Percentiles rank a stretch among this genome's conserved stretches.
These are phyloP conservation scores for Rubus idaeus DNA, from an alignment of 306 rosid genomes.

Conservation along the genomic window DNA sequence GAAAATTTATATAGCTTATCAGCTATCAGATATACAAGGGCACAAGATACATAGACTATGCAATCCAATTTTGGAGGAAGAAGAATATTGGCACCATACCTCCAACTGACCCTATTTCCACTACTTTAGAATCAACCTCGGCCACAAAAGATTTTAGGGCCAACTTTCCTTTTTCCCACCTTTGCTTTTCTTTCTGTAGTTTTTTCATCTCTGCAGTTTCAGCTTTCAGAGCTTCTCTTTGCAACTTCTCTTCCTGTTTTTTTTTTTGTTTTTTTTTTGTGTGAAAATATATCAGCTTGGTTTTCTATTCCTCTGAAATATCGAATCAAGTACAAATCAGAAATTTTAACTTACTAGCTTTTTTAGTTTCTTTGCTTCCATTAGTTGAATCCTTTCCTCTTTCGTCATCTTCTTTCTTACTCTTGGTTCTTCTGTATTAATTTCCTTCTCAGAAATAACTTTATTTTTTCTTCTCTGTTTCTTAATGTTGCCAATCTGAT, in stretches of 20 bases:
- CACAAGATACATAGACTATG: neutral
- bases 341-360: conserved; percentile 55
- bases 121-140: conserved; percentile 78
- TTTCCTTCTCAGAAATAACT: conserved; percentile 33
- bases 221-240: conserved; percentile 79
- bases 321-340: conserved; percentile 11
- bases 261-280: neutral
- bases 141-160: conserved; percentile 80
- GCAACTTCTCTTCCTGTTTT: conserved; percentile 75
- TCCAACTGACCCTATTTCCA: conserved; percentile 85
- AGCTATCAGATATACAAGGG: neutral
- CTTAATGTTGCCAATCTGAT: conserved; percentile 38
- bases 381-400: conserved; percentile 66
- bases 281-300: neutral
- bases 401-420: conserved; percentile 58
- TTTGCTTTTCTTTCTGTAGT: conserved; percentile 74
- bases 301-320: neutral
- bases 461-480: conserved; percentile 35
- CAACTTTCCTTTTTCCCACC: conserved; percentile 83
- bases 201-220: conserved; percentile 75
- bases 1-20: conserved; percentile 19
- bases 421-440: conserved; percentile 23
- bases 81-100: conserved; percentile 41
- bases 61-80: neutral
- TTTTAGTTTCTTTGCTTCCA: conserved; percentile 73